These are phyloP conservation scores for Amanita subjunquillea DNA, from an alignment of 768 basidiomycete species.

Conservation along the genomic window DNA sequence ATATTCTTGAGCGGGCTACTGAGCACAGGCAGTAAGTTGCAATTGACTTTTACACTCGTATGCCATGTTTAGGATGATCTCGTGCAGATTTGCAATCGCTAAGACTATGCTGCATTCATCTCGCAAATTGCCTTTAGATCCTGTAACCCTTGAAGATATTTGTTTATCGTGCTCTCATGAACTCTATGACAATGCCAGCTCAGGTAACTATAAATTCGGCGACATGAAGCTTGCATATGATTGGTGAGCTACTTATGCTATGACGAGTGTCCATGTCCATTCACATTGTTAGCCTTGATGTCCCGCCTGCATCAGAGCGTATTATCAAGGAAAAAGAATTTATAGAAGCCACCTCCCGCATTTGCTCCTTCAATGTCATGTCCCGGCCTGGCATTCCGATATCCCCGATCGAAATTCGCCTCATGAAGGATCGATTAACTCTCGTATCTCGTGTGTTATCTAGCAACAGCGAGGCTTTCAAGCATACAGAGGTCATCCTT, in stretches of 20 bases:
- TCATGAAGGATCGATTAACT: constrained; percentile 80
- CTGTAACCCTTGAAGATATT: constrained; percentile 56
- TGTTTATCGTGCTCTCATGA: constrained; percentile 77
- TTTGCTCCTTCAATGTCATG: constrained; percentile 84
- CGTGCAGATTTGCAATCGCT: constrained; percentile 55
- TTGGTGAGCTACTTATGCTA: constrained; percentile 46
- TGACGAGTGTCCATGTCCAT: not conserved
- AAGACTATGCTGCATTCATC: constrained; percentile 43
- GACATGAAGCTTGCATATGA: constrained; percentile 97
- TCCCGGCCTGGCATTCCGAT: constrained; percentile 69
- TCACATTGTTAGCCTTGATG: constrained; percentile 50
- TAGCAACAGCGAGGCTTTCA: constrained; percentile 79
- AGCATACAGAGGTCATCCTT: constrained; percentile 84
- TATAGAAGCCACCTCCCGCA: constrained; percentile 94
- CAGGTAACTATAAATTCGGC: constrained; percentile 85
- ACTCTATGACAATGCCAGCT: constrained; percentile 90
- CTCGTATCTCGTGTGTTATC: constrained; percentile 83
- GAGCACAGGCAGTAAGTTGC: constrained; percentile 74
- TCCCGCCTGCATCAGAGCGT: constrained; percentile 53
- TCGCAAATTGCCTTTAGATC: constrained; percentile 37
- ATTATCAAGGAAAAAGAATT: constrained; percentile 75
- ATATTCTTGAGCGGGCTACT: constrained; percentile 85
- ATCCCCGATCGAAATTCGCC: constrained; percentile 86
- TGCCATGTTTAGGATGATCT: constrained; percentile 4
- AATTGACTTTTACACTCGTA: not conserved